Percentiles rank a stretch among this genome's conserved stretches.
Evolutionary conservation across 2,329 filamentous ascomycete genomes (phyloP).

Genomic region (Eutypella sp.): DNA sequence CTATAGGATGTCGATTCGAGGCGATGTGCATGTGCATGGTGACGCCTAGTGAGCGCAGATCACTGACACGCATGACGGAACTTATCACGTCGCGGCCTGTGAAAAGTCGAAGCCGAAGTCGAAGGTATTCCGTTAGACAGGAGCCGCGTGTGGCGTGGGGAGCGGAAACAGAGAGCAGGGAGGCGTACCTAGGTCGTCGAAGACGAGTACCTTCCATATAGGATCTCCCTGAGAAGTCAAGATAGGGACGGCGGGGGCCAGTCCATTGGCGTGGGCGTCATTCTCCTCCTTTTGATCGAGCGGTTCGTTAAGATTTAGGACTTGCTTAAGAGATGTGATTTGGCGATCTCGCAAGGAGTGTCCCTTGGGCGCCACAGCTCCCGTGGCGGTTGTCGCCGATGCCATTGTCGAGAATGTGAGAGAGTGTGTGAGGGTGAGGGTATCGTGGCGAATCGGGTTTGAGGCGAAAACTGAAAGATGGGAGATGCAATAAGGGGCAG

Average conservation of each 20-base stretch:
- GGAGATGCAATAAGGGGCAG: too few relatives aligned
- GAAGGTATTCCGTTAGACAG: not conserved
- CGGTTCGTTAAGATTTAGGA: constrained; percentile 88
- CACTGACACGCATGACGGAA: constrained; percentile 89
- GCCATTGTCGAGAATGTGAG: not conserved
- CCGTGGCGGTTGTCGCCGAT: not conserved
- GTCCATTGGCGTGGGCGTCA: constrained; percentile 59
- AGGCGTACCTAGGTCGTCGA: constrained; percentile 65
- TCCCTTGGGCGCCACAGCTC: constrained; percentile 22
- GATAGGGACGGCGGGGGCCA: constrained; percentile 70
- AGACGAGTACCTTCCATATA: constrained; percentile 96
- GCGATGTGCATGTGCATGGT: constrained; percentile 93
- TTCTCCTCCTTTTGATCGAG: constrained; percentile 54
- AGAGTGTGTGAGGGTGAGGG: too few relatives aligned
- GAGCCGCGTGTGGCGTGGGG: not conserved
- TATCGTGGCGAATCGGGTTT: too few relatives aligned
- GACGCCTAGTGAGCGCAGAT: constrained; percentile 88
- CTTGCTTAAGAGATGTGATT: constrained; percentile 80
- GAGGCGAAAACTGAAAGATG: too few relatives aligned
- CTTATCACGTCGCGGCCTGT: constrained; percentile 86
- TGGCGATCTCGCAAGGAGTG: constrained; percentile 27
- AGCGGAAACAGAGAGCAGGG: not conserved
- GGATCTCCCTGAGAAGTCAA: constrained; percentile 83
- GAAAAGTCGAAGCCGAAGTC: too few relatives aligned
- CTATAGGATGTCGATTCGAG: constrained; percentile 79